Evolutionary conservation across 2,329 filamentous ascomycete species (phyloP).

Genomic region (Fusarium hainanense): DNA sequence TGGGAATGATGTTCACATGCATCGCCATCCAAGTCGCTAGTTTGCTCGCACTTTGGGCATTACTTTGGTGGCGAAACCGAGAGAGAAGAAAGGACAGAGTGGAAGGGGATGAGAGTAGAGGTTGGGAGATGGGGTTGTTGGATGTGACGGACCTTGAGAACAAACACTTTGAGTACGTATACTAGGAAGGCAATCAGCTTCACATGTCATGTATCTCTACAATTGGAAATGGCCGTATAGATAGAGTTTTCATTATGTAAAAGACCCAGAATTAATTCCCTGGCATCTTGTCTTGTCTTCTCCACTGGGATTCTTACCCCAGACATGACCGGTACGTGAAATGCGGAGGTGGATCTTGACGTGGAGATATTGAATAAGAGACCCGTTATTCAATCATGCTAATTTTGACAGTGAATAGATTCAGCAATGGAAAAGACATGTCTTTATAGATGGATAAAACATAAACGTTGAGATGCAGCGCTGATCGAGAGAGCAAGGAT

Average conservation of each 20-base stretch:
- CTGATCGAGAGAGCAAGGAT: background rate
- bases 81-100: background rate
- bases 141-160: slow-evolving; percentile 33
- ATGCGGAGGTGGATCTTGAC: background rate
- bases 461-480: background rate
- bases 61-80: slow-evolving; percentile 25
- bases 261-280: background rate
- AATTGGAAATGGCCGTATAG: background rate
- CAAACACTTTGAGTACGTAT: slow-evolving; percentile 33
- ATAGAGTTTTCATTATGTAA: background rate
- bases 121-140: slow-evolving; percentile 21
- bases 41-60: slow-evolving; percentile 16
- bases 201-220: background rate
- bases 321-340: background rate
- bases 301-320: background rate
- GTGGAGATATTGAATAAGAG: background rate
- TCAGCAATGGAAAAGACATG: fast-evolving
- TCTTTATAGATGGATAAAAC: background rate
- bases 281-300: background rate
- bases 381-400: background rate
- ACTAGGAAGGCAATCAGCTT: background rate
- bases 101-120: background rate
- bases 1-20: slow-evolving; percentile 37
- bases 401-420: background rate
- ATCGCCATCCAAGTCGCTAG: slow-evolving; percentile 22